A percentile compares a stretch with the other conserved stretches of the same genome.
These are phyloP conservation scores for Melaleuca quinquenervia DNA, from an alignment of 345 rosid genomes.

Conservation along the genomic window DNA sequence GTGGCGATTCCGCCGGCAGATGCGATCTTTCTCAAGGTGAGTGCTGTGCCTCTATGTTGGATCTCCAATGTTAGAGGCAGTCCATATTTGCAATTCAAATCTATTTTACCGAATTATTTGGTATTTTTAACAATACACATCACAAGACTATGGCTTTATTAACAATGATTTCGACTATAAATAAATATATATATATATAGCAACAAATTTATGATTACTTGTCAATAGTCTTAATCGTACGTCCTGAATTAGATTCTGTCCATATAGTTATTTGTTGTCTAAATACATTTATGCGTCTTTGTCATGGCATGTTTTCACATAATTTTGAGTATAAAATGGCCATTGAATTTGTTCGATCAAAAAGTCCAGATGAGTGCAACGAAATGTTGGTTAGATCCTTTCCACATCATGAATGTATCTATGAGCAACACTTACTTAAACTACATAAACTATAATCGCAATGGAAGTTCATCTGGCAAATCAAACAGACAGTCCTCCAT, in stretches of 20 bases:
- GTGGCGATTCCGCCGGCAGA: slow-evolving; percentile 18
- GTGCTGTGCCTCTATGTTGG: not conserved
- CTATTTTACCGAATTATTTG: not conserved
- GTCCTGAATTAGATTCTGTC: not conserved
- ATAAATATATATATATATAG: not conserved
- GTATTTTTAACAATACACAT: not conserved
- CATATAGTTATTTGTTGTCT: not conserved
- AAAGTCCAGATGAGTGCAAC: not conserved
- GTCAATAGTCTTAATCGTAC: not conserved
- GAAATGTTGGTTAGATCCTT: not conserved
- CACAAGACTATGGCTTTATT: not conserved
- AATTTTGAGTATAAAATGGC: not conserved
- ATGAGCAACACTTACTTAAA: not conserved
- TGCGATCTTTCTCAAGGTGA: slow-evolving; percentile 16
- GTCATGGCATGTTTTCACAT: not conserved
- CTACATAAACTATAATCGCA: not conserved
- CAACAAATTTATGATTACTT: not conserved
- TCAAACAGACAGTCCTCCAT: not conserved
- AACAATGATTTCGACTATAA: not conserved
- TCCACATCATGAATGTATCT: not conserved
- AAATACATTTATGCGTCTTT: not conserved
- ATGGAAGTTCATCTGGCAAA: too few species aligned
- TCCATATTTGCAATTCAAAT: not conserved
- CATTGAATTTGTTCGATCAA: not conserved
- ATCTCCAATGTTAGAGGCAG: not conserved